Conservation (phyloP, 805 yeast genomes). For the Candida odintsovae region DNA sequence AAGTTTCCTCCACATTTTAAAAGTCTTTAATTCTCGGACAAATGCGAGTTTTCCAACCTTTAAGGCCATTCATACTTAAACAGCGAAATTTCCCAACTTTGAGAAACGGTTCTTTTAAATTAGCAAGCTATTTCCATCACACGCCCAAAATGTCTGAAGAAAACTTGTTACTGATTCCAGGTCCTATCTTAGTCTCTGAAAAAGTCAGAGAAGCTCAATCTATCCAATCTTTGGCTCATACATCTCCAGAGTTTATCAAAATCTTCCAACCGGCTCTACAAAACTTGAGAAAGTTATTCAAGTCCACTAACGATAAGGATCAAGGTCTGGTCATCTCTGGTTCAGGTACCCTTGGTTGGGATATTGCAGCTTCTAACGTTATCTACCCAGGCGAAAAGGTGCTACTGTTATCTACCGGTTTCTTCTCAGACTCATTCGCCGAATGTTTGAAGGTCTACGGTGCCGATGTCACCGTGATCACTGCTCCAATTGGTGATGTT, state of each 20-base stretch:
- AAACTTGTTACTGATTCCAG: conserved; percentile 62
- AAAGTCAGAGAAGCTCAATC: conserved; percentile 74
- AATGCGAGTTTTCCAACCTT: conserved; percentile 3
- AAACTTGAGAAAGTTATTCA: conserved; percentile 69
- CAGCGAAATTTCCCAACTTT: background rate
- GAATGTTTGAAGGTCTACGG: conserved; percentile 69
- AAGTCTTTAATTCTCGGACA: conserved; percentile 5
- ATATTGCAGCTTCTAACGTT: conserved; percentile 75
- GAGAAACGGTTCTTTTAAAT: background rate
- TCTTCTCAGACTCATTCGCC: conserved; percentile 78
- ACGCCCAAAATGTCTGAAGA: conserved; percentile 19
- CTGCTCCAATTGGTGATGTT: conserved; percentile 68
- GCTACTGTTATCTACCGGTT: conserved; percentile 85
- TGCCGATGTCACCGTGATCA: conserved; percentile 65
- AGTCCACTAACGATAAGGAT: conserved; percentile 56
- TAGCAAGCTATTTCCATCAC: background rate
- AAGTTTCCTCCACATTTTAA: background rate
- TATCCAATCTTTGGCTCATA: conserved; percentile 84
- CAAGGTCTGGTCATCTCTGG: conserved; percentile 84
- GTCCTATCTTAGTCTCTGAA: conserved; percentile 82
- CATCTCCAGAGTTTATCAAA: conserved; percentile 74
- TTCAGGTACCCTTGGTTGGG: conserved; percentile 96
- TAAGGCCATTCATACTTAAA: background rate
- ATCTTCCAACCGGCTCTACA: conserved; percentile 66
- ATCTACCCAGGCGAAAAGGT: conserved; percentile 61